phyloP scores from a whole-genome alignment of 352 stramenopile genomes.

The Pythium inflatum region DNA sequence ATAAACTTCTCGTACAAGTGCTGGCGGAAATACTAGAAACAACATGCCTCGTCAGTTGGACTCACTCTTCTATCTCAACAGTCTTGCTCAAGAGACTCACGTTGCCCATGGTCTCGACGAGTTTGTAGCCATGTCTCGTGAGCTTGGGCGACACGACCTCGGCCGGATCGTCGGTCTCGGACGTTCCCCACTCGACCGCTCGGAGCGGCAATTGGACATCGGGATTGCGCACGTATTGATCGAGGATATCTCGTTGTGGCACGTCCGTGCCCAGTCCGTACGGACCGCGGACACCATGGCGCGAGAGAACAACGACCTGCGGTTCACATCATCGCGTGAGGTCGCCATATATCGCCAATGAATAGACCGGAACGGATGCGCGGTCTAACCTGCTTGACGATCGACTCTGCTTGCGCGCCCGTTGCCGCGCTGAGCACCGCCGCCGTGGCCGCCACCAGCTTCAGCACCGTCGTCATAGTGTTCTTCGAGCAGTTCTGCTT shows the following conservation, averaged over 20 bases:
- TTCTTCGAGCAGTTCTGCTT: conserved; percentile 15
- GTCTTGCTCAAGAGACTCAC: too few relatives aligned
- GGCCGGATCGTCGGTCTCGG: conserved; percentile 59
- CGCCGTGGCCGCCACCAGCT: conserved; percentile 12
- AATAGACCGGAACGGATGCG: neutral
- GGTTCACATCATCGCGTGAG: too few relatives aligned
- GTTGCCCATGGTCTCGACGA: conserved; percentile 70
- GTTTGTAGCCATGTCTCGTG: conserved; percentile 69
- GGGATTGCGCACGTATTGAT: conserved; percentile 68
- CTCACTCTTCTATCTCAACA: too few relatives aligned
- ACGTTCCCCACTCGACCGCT: conserved; percentile 68
- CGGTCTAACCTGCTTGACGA: conserved; percentile 19
- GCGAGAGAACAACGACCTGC: conserved; percentile 71
- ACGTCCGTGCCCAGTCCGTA: conserved; percentile 66
- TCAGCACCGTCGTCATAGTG: conserved; percentile 13
- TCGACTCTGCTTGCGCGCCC: conserved; percentile 1
- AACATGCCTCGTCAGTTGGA: conserved; percentile 8
- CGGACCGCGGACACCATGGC: conserved; percentile 74
- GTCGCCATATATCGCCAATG: neutral
- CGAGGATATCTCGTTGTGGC: conserved; percentile 49
- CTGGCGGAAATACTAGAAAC: conserved; percentile 63
- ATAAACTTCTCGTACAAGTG: conserved; percentile 71
- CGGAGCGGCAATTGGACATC: conserved; percentile 56
- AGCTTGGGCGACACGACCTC: conserved; percentile 79
- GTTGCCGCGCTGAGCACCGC: neutral